Conservation (phyloP, 495 filamentous ascomycete genomes). For the Penicillium riverlandense region DNA sequence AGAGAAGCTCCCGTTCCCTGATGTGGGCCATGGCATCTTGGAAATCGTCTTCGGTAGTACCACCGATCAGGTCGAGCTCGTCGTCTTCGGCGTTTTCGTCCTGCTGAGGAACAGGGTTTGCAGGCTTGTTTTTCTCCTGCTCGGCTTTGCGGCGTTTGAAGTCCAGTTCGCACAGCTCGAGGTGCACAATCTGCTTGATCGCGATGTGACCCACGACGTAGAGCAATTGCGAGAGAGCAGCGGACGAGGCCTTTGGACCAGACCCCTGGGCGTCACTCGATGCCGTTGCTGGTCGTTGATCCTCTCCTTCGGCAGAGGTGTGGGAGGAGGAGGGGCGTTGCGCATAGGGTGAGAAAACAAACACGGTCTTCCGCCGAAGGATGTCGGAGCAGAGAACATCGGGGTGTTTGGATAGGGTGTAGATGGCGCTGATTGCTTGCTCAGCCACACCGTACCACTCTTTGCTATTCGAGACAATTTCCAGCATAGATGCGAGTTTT, state of each 20-base stretch:
- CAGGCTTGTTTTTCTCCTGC: conserved; percentile 75
- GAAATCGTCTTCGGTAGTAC: conserved; percentile 97
- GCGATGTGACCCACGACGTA: conserved; percentile 96
- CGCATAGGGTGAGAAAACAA: conserved; percentile 57
- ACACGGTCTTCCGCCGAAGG: conserved; percentile 74
- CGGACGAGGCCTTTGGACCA: conserved; percentile 41
- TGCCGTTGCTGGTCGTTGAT: conserved; percentile 42
- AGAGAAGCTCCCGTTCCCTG: conserved; percentile 88
- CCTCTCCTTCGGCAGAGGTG: conserved; percentile 22
- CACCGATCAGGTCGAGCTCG: conserved; percentile 92
- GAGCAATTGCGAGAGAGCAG: conserved; percentile 80
- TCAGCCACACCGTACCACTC: conserved; percentile 99
- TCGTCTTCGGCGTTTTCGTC: conserved; percentile 53
- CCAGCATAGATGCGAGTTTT: conserved; percentile 74
- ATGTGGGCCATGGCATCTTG: conserved; percentile 93
- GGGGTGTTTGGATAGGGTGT: conserved; percentile 87
- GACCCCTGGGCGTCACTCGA: conserved; percentile 22
- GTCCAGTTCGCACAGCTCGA: conserved; percentile 94
- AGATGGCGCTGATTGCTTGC: conserved; percentile 93
- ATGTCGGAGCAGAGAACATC: conserved; percentile 92
- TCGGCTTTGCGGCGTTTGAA: conserved; percentile 96
- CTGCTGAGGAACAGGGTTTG: conserved; percentile 35
- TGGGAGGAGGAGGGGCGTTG: conserved; percentile 27
- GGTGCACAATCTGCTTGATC: conserved; percentile 98
- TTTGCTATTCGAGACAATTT: conserved; percentile 78